Evolutionary conservation across 2,329 filamentous ascomycete species (phyloP), one percentile per base, ranked within the genome.

Genomic region (Nothophaeocryptopus gaeumannii): DNA sequence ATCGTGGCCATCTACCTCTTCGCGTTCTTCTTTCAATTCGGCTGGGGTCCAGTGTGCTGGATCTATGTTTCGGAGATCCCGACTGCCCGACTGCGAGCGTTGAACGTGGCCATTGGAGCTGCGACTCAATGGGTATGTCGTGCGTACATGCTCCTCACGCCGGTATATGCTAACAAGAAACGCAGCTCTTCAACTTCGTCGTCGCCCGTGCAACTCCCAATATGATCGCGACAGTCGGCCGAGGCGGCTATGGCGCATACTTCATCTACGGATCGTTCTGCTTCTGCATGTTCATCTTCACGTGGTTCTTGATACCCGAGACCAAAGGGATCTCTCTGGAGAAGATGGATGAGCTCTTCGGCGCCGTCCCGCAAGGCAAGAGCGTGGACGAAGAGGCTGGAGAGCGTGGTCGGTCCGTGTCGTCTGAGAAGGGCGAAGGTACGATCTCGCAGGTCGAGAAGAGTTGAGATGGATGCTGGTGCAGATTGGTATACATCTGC

Each of bases 1-100:
- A 78, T 88, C 1, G 78, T 85, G 16, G 85, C 81, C 64, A 85
- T 89, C 51, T 89, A 84, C 72, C 73, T 88, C 13, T 89, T 87
- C 68, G 85, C 84, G 0, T 79, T 75, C 2, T 80, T 83, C 67
- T 88, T 86, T 73, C 82, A 86, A 48, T 73, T 70, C 40, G 70
- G 70, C 9, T 88, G 85, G 85, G 85, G 85, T 0, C 83, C 83
- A 0, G 82, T 82, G 30, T 86, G 82, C 70, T 88, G 85, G 84
- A 86, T 87, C 62, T 82, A 87, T 61, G 79, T 86, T 2, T 45
- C 42, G 20, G 85, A 89, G 67, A 88, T 88, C 50, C 84, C 84
- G 0, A 83, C 82, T 5, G 82, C 83, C 0, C 75, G 85, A 31
- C 73, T 88, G 7, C 74, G 85, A 47, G 81, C 80, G 13, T 70